These are phyloP conservation scores for Mucor piriformis DNA, from an alignment of 371 early-diverging fungal species.

Conservation along the genomic window DNA sequence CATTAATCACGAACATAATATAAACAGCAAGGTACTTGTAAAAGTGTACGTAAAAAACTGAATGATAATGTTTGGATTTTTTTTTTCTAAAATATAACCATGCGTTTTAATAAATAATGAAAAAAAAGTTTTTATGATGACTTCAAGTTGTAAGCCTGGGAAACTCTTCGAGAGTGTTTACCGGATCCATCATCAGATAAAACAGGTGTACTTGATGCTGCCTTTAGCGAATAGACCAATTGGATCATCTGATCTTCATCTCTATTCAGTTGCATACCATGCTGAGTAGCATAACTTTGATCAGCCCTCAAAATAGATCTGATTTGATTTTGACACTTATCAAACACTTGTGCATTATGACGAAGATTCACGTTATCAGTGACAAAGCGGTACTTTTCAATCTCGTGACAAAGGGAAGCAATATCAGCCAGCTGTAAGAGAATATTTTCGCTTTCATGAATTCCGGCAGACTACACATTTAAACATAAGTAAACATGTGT, in stretches of 20 bases:
- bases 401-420: constrained; percentile 47
- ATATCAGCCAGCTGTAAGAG: constrained; percentile 34
- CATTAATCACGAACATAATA: too few relatives aligned
- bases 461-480: background rate
- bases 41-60: too few relatives aligned
- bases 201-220: constrained; percentile 25
- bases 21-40: too few relatives aligned
- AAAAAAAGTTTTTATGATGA: too few relatives aligned
- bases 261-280: constrained; percentile 41
- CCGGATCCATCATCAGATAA: constrained; percentile 22
- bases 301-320: constrained; percentile 48
- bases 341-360: constrained; percentile 52
- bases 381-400: constrained; percentile 50
- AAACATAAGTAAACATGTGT: background rate
- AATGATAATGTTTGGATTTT: too few relatives aligned
- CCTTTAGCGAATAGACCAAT: constrained; percentile 47
- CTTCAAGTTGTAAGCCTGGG: constrained; percentile 46
- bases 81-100: too few relatives aligned
- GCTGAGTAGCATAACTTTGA: constrained; percentile 49
- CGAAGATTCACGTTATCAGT: constrained; percentile 30
- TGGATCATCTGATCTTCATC: constrained; percentile 62
- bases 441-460: constrained; percentile 20
- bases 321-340: constrained; percentile 56
- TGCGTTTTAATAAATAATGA: too few relatives aligned
- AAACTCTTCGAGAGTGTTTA: constrained; percentile 44